phyloP scores from a whole-genome alignment of 495 filamentous ascomycete genomes.

The Daldinia bambusicola region DNA sequence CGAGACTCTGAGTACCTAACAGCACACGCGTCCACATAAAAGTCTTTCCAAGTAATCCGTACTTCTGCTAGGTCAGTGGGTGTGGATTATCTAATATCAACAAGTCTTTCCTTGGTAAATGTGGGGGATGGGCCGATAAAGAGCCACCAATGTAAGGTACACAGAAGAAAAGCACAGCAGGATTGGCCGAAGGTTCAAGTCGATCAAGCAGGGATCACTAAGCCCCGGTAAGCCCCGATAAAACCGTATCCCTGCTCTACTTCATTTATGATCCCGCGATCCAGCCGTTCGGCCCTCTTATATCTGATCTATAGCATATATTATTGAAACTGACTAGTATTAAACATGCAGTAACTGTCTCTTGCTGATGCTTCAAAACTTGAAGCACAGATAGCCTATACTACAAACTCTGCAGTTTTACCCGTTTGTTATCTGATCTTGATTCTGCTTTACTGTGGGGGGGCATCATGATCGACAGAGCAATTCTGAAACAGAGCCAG shows the following conservation, averaged over 20 bases:
- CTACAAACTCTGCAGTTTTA: constrained; percentile 5
- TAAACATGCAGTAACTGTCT: constrained; percentile 10
- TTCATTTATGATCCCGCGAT: not conserved
- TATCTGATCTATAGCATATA: constrained; percentile 4
- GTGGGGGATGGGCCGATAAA: constrained; percentile 38
- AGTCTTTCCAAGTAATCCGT: constrained; percentile 17
- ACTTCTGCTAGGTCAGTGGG: not conserved
- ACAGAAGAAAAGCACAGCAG: constrained; percentile 22
- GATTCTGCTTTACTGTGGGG: constrained; percentile 24
- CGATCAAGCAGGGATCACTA: constrained; percentile 28
- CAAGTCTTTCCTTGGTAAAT: constrained; percentile 16
- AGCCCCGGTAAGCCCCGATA: constrained; percentile 2
- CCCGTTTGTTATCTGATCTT: constrained; percentile 34
- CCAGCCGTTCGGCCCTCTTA: not conserved
- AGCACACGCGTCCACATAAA: constrained; percentile 20
- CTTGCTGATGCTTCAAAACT: constrained; percentile 11
- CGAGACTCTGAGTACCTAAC: not conserved
- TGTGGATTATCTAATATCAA: constrained; percentile 12
- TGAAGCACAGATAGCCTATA: constrained; percentile 11
- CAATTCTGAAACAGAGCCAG: constrained; percentile 39
- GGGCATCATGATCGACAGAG: constrained; percentile 35
- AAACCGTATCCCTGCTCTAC: constrained; percentile 22
- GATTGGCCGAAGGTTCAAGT: constrained; percentile 32
- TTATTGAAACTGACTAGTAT: constrained; percentile 17
- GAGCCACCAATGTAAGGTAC: constrained; percentile 42